Evolutionary conservation across 805 yeast species (phyloP).

Genomic region (Barnettozyma wickerhamii): DNA sequence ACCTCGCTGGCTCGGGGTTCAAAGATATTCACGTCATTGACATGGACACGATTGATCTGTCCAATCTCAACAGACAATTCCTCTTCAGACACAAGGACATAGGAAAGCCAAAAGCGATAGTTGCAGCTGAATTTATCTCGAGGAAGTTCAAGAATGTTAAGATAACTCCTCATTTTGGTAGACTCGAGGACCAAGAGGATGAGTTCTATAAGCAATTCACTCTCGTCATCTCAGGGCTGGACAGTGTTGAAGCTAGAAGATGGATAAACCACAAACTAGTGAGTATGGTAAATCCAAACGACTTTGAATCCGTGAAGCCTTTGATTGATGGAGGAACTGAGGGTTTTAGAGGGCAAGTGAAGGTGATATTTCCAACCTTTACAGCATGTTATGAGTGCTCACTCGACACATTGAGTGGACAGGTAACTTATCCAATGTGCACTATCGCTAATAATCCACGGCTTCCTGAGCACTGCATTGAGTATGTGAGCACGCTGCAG

Average conservation of each 20-base stretch:
- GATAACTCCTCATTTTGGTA: slow-evolving; percentile 58
- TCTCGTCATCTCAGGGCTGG: slow-evolving; percentile 81
- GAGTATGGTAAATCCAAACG: slow-evolving; percentile 51
- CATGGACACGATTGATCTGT: slow-evolving; percentile 86
- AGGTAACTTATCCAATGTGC: slow-evolving; percentile 78
- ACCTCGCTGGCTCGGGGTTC: slow-evolving; percentile 66
- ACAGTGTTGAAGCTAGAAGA: slow-evolving; percentile 83
- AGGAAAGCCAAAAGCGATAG: slow-evolving; percentile 74
- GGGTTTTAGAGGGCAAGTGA: slow-evolving; percentile 87
- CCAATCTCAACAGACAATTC: slow-evolving; percentile 89
- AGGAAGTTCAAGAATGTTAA: slow-evolving; percentile 39
- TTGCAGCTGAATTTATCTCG: slow-evolving; percentile 63
- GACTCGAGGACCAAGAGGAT: slow-evolving; percentile 58
- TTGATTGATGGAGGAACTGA: slow-evolving; percentile 95
- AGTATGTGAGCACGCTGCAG: slow-evolving; percentile 75
- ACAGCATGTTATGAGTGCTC: slow-evolving; percentile 95
- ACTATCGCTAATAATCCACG: slow-evolving; percentile 95
- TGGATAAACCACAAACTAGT: slow-evolving; percentile 79
- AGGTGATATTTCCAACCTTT: slow-evolving; percentile 79
- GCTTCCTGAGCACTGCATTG: slow-evolving; percentile 89
- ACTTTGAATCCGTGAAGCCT: slow-evolving; percentile 49
- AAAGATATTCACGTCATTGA: slow-evolving; percentile 84
- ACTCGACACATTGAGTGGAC: slow-evolving; percentile 59
- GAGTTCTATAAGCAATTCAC: slow-evolving; percentile 65
- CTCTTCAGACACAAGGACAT: slow-evolving; percentile 78